phyloP scores from a whole-genome alignment of 169 alveolate species.

The Cryptosporidium sp. region DNA sequence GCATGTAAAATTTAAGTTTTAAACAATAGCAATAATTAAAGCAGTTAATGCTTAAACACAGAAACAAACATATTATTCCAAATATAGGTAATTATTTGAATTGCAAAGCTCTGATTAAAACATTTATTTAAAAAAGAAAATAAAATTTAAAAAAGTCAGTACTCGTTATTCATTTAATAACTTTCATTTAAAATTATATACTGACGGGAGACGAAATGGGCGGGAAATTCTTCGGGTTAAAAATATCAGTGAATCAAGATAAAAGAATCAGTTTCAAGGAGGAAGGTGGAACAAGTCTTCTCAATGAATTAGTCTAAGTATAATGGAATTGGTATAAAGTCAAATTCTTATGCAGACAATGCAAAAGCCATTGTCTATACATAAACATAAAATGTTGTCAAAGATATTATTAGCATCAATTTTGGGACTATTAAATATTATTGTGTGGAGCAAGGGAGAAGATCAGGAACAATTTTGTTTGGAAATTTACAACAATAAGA shows the following conservation, averaged over 20 bases:
- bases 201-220: background rate
- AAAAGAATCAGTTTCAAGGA: background rate
- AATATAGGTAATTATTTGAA: no score
- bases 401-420: background rate
- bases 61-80: background rate
- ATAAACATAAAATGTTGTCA: background rate
- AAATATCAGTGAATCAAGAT: background rate
- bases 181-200: background rate
- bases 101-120: background rate
- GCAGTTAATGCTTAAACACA: background rate
- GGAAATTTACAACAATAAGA: conserved; percentile 9
- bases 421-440: background rate
- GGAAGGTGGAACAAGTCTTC: background rate
- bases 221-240: background rate
- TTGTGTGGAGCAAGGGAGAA: conserved; percentile 16
- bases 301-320: background rate
- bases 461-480: conserved; percentile 31
- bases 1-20: background rate
- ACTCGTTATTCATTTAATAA: no score
- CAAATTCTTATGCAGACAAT: background rate
- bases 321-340: background rate
- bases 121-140: no score
- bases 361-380: background rate
- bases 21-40: no score
- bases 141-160: background rate